Evolutionary conservation across 2,329 filamentous ascomycete species (phyloP).

Genomic region (Scorias spongiosa): DNA sequence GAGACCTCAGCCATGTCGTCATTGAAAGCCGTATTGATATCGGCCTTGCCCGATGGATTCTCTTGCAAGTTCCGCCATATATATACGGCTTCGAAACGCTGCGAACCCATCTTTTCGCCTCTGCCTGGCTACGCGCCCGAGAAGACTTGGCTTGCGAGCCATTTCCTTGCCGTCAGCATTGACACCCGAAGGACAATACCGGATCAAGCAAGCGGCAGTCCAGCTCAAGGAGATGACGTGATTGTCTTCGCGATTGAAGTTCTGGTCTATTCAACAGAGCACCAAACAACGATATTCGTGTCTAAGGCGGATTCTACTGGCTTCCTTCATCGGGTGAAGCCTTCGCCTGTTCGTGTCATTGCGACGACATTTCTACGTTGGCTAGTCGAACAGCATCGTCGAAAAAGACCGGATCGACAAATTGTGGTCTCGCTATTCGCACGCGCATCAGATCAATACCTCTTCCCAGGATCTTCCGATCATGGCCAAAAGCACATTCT

Average conservation of each 20-base stretch:
- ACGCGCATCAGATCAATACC: slow-evolving; percentile 78
- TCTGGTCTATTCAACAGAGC: slow-evolving; percentile 65
- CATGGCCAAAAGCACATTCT: slow-evolving; percentile 78
- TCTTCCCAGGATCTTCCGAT: slow-evolving; percentile 83
- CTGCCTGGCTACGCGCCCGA: slow-evolving; percentile 57
- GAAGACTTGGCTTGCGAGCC: slow-evolving; percentile 71
- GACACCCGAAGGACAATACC: slow-evolving; percentile 18
- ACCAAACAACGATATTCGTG: slow-evolving; percentile 77
- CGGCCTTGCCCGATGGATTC: slow-evolving; percentile 36
- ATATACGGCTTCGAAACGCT: slow-evolving; percentile 65
- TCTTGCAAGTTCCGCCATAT: slow-evolving; percentile 67
- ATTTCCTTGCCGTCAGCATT: slow-evolving; percentile 51
- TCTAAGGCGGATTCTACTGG: slow-evolving; percentile 96
- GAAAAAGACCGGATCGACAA: slow-evolving; percentile 22
- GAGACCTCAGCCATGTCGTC: slow-evolving; percentile 2
- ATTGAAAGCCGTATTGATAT: slow-evolving; percentile 32
- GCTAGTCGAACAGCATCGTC: slow-evolving; percentile 48
- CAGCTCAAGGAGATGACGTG: slow-evolving; percentile 32
- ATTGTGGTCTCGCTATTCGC: slow-evolving; percentile 83
- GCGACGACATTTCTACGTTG: slow-evolving; percentile 62
- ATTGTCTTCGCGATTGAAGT: slow-evolving; percentile 76
- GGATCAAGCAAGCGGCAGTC: slow-evolving; percentile 9
- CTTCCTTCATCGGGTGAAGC: slow-evolving; percentile 51
- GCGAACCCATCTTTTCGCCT: slow-evolving; percentile 63
- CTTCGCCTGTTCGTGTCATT: slow-evolving; percentile 60